Conservation (phyloP, 2,329 filamentous ascomycete species). For the Sclerotinia borealis region DNA sequence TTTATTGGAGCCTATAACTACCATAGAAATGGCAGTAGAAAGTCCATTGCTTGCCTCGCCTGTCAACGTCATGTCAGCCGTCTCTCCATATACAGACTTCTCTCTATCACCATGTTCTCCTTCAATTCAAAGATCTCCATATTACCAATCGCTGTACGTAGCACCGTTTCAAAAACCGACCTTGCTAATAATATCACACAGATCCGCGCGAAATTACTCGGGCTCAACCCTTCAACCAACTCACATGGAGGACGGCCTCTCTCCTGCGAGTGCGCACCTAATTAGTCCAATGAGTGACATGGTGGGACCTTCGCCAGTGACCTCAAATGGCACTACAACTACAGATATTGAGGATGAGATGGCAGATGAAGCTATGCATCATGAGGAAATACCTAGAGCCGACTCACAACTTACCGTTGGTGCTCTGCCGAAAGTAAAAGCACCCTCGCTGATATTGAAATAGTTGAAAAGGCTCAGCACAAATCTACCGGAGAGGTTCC, state of each 20-base stretch:
- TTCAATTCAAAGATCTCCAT: constrained; percentile 37
- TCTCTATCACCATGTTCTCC: constrained; percentile 48
- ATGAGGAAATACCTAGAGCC: constrained; percentile 26
- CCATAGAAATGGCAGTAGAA: constrained; percentile 49
- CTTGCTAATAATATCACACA: constrained; percentile 27
- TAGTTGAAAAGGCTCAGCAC: constrained; percentile 38
- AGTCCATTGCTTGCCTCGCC: constrained; percentile 58
- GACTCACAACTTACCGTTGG: constrained; percentile 26
- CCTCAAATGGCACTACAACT: constrained; percentile 75
- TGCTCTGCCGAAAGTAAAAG: constrained; percentile 11
- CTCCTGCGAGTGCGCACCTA: constrained; percentile 37
- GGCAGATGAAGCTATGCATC: constrained; percentile 49
- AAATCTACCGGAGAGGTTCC: constrained; percentile 50
- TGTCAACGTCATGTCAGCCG: constrained; percentile 48
- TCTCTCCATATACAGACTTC: constrained; percentile 50
- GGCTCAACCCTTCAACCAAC: constrained; percentile 47
- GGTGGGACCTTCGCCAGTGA: constrained; percentile 77
- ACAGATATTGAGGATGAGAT: constrained; percentile 80
- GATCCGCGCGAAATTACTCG: constrained; percentile 39
- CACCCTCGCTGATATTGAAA: constrained; percentile 17
- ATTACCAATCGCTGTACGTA: constrained; percentile 48
- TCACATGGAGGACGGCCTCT: constrained; percentile 35
- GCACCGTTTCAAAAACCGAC: constrained; percentile 1
- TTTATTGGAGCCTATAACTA: background rate
- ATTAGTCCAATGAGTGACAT: constrained; percentile 61